Evolutionary conservation across 2,329 filamentous ascomycete species (phyloP).

Genomic region (Blastomyces percursus): DNA sequence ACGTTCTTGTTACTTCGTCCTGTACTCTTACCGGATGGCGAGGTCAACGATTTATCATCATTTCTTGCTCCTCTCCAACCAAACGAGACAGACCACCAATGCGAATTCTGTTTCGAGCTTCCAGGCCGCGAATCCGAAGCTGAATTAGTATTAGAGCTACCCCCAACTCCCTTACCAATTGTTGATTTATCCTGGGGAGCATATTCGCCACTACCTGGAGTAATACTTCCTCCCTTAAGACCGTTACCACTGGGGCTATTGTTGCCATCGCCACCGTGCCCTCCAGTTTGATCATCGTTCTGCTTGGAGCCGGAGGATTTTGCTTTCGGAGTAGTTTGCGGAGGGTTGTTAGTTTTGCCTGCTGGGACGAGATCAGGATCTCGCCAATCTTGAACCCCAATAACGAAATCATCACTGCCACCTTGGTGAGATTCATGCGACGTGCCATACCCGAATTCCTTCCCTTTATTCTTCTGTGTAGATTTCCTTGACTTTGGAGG

Average conservation of each 20-base stretch:
- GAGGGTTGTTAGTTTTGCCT: slow-evolving; percentile 16
- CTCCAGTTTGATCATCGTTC: slow-evolving; percentile 17
- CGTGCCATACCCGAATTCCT: slow-evolving; percentile 6
- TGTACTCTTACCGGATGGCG: neutral
- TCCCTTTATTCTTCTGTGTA: slow-evolving; percentile 21
- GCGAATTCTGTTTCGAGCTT: slow-evolving; percentile 13
- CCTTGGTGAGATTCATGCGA: slow-evolving; percentile 14
- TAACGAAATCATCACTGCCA: slow-evolving; percentile 53
- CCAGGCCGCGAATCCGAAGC: slow-evolving; percentile 7
- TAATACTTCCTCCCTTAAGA: slow-evolving; percentile 55
- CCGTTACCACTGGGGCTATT: slow-evolving; percentile 24
- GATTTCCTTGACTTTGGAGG: slow-evolving; percentile 16
- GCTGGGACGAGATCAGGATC: slow-evolving; percentile 59
- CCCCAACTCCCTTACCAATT: slow-evolving; percentile 9
- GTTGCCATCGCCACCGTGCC: slow-evolving; percentile 23
- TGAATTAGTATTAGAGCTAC: slow-evolving; percentile 1
- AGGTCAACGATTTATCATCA: neutral
- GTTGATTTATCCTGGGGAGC: slow-evolving; percentile 31
- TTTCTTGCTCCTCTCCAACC: slow-evolving; percentile 18
- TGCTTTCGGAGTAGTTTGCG: slow-evolving; percentile 18
- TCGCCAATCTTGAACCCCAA: slow-evolving; percentile 79
- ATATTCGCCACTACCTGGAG: slow-evolving; percentile 64
- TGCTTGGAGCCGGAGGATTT: slow-evolving; percentile 22
- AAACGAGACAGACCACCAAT: slow-evolving; percentile 30
- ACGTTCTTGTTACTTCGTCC: slow-evolving; percentile 13